phyloP scores from a whole-genome alignment of 163 green algal species.

The Smithsoniella earleae region DNA sequence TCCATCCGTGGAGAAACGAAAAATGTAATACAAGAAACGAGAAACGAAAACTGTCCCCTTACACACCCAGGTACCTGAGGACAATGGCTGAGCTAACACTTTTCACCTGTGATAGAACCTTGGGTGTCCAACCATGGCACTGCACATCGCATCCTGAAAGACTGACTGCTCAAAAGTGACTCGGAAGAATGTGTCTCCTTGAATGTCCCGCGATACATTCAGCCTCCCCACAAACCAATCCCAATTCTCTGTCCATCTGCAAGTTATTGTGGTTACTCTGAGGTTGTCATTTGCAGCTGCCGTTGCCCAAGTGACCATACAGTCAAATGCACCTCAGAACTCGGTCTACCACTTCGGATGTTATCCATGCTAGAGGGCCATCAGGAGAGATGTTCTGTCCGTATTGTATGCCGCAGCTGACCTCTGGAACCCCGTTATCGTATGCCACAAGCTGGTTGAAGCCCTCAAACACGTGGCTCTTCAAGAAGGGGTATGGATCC shows the following conservation, averaged over 20 bases:
- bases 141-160: not conserved
- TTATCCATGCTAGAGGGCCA: not conserved
- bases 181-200: not conserved
- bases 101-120: not conserved
- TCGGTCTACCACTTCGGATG: not conserved
- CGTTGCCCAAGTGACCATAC: no score
- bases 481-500: not conserved
- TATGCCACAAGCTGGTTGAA: not conserved
- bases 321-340: not conserved
- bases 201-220: not conserved
- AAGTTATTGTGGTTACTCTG: no score
- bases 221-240: not conserved
- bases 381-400: not conserved
- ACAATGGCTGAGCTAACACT: no score
- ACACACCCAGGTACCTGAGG: no score
- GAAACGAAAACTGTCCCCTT: no score
- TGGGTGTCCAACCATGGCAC: not conserved
- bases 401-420: not conserved
- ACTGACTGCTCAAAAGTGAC: conserved; percentile 5
- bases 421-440: not conserved
- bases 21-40: no score
- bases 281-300: no score
- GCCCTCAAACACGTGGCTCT: not conserved
- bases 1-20: no score
- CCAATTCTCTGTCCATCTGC: conserved; percentile 3